phyloP scores from a whole-genome alignment of 2,329 filamentous ascomycete genomes.

The Exserohilum rostratum region DNA sequence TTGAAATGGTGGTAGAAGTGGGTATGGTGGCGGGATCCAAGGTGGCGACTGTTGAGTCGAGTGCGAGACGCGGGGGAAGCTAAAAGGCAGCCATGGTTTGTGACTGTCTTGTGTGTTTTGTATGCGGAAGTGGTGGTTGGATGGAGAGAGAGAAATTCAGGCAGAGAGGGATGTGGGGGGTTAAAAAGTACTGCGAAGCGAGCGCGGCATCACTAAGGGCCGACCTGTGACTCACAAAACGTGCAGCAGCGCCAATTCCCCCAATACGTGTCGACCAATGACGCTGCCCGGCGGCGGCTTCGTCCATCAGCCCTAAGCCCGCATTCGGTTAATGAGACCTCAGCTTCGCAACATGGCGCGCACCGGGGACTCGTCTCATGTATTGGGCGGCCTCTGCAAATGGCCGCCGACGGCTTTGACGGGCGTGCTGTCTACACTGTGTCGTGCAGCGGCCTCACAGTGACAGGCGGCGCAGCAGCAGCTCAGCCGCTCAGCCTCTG shows the following conservation, averaged over 20 bases:
- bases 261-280: constrained; percentile 12
- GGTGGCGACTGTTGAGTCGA: constrained; percentile 38
- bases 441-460: no score
- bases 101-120: constrained; percentile 39
- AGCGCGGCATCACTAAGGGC: constrained; percentile 18
- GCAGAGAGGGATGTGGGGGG: constrained; percentile 38
- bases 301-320: constrained; percentile 23
- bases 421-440: no score
- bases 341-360: constrained; percentile 6
- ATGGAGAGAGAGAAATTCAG: constrained; percentile 37
- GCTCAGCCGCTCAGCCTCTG: background rate
- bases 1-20: constrained; percentile 33
- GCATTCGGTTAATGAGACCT: constrained; percentile 2
- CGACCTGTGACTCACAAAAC: constrained; percentile 27
- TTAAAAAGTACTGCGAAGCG: constrained; percentile 32
- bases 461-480: no score
- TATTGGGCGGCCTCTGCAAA: constrained; percentile 1
- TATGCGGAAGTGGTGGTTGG: constrained; percentile 23
- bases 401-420: no score
- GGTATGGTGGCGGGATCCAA: constrained; percentile 36
- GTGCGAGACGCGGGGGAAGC: constrained; percentile 30
- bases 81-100: constrained; percentile 50
- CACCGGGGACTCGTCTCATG: background rate
- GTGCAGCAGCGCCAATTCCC: constrained; percentile 20
- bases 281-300: background rate